Percentiles rank a stretch among this genome's conserved stretches.
Evolutionary conservation across 495 filamentous ascomycete species (phyloP).

Genomic region (Venustampulla echinocandica): DNA sequence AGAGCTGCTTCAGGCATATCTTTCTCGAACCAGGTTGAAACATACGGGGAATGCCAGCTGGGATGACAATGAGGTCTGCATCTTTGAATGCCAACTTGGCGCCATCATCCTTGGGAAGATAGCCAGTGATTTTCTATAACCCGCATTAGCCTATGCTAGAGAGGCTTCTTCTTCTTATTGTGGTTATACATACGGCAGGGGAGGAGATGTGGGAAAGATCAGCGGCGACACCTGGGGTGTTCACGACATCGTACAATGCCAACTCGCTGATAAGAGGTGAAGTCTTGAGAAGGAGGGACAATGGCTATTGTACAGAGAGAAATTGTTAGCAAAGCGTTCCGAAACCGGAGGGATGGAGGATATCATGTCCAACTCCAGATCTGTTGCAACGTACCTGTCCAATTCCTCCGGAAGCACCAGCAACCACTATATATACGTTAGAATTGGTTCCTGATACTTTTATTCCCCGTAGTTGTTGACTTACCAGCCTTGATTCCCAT

Average conservation of each 20-base stretch:
- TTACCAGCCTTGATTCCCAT: constrained; percentile 83
- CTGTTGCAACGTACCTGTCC: constrained; percentile 82
- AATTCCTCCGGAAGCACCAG: constrained; percentile 95
- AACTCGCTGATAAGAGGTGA: constrained; percentile 82
- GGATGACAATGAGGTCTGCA: constrained; percentile 91
- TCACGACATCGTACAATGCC: constrained; percentile 96
- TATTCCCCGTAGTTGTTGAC: constrained; percentile 13
- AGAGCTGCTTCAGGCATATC: background rate
- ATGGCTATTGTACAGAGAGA: constrained; percentile 64
- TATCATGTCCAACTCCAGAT: too few species aligned
- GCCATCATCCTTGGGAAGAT: constrained; percentile 83
- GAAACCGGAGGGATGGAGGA: constrained; percentile 1
- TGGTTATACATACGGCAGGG: constrained; percentile 59
- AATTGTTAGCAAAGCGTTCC: constrained; percentile 25
- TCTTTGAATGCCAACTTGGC: constrained; percentile 80
- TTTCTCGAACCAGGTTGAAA: constrained; percentile 18
- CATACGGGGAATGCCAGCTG: constrained; percentile 94
- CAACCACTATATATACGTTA: constrained; percentile 64
- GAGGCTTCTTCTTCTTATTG: background rate
- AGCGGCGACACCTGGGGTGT: constrained; percentile 90
- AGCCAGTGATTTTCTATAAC: constrained; percentile 79
- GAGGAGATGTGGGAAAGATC: constrained; percentile 97
- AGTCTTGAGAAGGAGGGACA: constrained; percentile 90
- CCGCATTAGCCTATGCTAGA: constrained; percentile 25
- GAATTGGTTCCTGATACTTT: constrained; percentile 2